Evolutionary conservation across 495 filamentous ascomycete species (phyloP), one percentile per base, ranked within the genome.

Genomic region (Aspergillus heteromorphus): DNA sequence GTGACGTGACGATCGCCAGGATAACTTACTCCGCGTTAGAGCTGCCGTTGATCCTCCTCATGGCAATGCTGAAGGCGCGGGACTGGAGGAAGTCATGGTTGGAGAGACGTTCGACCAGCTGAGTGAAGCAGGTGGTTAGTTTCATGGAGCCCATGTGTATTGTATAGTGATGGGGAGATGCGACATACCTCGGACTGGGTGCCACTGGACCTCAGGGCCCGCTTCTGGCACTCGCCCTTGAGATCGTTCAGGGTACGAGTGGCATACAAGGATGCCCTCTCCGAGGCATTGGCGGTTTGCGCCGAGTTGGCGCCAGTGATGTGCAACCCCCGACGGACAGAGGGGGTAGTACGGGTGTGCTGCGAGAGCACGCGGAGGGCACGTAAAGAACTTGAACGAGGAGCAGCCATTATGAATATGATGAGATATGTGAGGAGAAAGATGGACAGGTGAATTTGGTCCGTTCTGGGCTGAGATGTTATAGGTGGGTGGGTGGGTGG

Each of bases 271-370:
- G 71, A 67, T 21, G 71, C 57, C 54, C 62, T 64, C 48, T 75
- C 67, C 47, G 66, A 55, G 27, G 66, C 60, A 49, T 69, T 68
- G 61, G 65, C 64, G 23, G 66, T 64, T 51, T 73, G 71, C 55
- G 67, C 79, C 38, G 75, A 75, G 56, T 78, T 70, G n/a, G 70
- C 72, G 50, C 79, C 79, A 30, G 77, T 74, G 58, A 84, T 83
- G 70, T 79, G 76, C 40, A 84, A 71, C 48, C 64, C 48, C 40
- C 81, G 81, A 51, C 73, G 74, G 55, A 66, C 50, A 59, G 65
- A 56, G 34, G 69, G 67, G 38, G 65, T 56, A 53, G 71, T 62
- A 48, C 58, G 63, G 34, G 58, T 66, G 55, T 73, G 77, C 64
- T 74, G 71, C 13, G 73, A 68, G 38, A 82, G 65, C 52, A 68